Conservation (phyloP, 805 yeast species). For the Candida sphagnicola region DNA sequence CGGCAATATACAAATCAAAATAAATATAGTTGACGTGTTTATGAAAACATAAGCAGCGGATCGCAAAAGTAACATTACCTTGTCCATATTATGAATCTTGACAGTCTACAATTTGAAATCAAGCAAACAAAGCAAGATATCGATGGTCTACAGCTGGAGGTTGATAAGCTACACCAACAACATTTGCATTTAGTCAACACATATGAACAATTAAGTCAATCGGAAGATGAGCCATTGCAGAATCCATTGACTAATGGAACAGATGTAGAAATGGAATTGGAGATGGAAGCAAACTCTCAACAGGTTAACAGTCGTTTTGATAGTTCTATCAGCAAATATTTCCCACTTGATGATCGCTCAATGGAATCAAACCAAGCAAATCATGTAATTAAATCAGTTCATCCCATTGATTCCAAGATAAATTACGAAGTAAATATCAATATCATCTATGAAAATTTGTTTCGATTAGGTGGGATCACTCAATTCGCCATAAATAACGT, state of each 20-base stretch:
- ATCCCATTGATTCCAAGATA: too few relatives aligned
- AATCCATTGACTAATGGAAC: neutral
- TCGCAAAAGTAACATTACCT: too few relatives aligned
- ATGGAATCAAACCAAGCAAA: too few relatives aligned
- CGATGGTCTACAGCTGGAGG: conserved; percentile 14
- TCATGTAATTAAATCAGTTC: too few relatives aligned
- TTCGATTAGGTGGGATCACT: conserved; percentile 47
- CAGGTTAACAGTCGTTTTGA: conserved; percentile 22
- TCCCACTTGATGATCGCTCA: conserved; percentile 7
- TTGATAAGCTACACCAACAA: conserved; percentile 11
- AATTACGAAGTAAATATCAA: conserved; percentile 19
- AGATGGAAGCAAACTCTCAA: too few relatives aligned
- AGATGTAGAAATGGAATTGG: too few relatives aligned
- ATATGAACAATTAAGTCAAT: neutral
- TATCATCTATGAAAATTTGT: conserved; percentile 43
- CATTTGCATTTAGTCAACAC: neutral
- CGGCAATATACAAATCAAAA: too few relatives aligned
- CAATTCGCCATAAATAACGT: conserved; percentile 46
- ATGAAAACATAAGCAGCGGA: too few relatives aligned
- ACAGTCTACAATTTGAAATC: conserved; percentile 10
- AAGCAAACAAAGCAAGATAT: conserved; percentile 17
- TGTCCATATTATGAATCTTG: conserved; percentile 7
- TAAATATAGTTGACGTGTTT: too few relatives aligned
- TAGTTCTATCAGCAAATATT: conserved; percentile 21
- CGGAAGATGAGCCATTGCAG: too few relatives aligned